Evolutionary conservation across 1,139 yeast species (phyloP).

Genomic region (Lodderomyces margitis): DNA sequence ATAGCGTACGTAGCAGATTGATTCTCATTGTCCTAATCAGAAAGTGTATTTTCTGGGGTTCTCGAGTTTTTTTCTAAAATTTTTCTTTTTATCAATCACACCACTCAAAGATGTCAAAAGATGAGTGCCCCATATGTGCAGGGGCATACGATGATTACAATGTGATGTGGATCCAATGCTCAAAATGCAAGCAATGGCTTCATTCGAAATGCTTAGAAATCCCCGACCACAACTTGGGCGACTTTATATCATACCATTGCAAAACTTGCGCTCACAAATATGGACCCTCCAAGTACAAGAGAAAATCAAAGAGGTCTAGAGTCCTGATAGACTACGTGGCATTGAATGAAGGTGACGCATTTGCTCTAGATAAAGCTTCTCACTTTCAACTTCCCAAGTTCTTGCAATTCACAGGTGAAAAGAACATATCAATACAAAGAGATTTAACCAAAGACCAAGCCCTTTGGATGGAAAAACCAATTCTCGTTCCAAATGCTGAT

Average conservation of each 20-base stretch:
- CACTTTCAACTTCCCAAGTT: constrained; percentile 61
- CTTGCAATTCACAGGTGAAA: constrained; percentile 19
- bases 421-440: constrained; percentile 17
- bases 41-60: too few species aligned
- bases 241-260: constrained; percentile 58
- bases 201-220: constrained; percentile 54
- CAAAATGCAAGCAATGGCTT: constrained; percentile 59
- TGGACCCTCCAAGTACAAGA: constrained; percentile 54
- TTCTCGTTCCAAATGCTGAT: constrained; percentile 33
- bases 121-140: constrained; percentile 20
- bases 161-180: constrained; percentile 60
- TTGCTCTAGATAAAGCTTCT: constrained; percentile 52
- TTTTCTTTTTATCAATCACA: neutral
- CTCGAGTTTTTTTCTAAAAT: too few species aligned
- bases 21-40: neutral
- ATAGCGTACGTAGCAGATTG: too few species aligned
- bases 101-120: neutral
- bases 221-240: constrained; percentile 31
- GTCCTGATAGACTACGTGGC: constrained; percentile 74
- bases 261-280: constrained; percentile 37
- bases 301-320: constrained; percentile 57
- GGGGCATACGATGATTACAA: constrained; percentile 14
- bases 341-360: constrained; percentile 68
- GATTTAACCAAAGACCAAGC: constrained; percentile 41
- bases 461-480: constrained; percentile 27